Base-by-base conservation (phyloP, 345 rosid genomes). In the Lepidium didymum region DNA sequence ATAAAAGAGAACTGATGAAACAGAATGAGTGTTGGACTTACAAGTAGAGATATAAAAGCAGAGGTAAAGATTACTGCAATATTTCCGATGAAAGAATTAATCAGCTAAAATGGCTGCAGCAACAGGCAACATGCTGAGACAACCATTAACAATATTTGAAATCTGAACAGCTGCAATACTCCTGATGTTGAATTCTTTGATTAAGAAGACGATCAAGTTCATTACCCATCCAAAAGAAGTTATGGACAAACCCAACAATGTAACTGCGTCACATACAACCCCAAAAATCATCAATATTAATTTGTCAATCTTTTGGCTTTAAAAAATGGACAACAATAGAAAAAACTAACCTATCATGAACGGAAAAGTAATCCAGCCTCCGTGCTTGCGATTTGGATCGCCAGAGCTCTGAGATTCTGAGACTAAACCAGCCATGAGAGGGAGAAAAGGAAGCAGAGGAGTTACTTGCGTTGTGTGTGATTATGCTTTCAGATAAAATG, bases 321-420 rank as follows among this genome's bases (percentile, higher is more conserved):
- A 2, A 21, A 8, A 56, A 42, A n/a, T 27, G 7, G 33, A 29
- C 33, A 23, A 21, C 10, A 35, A 69, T 44, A 42, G 23, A 44
- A 35, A 35, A 57, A 12, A 15, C 65, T 34, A 49, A 84, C 87
- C 87, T 8, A 68, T 60, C 10, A 81, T 59, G 75, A 84, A 86
- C 7, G 85, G 81, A 52, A 83, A 77, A 23, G 91, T 81, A 18
- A 54, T 56, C 87, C 86, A 81, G 44, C 78, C 77, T 12, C 84
- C 84, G 7, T 25, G 49, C 59, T 79, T 79, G 9, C 35, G 9
- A 16, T 34, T 11, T 55, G 18, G 3, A 21, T 59, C 43, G 1
- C 43, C 13, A 18, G 66, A 56, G 10, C 10, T 7, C 18, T 67
- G 62, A 3, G 63, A 57, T 45, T 74, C 73, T 51, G 35, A 69